Conservation (phyloP, 768 basidiomycete genomes). For the Cyclocybe cylindracea region DNA sequence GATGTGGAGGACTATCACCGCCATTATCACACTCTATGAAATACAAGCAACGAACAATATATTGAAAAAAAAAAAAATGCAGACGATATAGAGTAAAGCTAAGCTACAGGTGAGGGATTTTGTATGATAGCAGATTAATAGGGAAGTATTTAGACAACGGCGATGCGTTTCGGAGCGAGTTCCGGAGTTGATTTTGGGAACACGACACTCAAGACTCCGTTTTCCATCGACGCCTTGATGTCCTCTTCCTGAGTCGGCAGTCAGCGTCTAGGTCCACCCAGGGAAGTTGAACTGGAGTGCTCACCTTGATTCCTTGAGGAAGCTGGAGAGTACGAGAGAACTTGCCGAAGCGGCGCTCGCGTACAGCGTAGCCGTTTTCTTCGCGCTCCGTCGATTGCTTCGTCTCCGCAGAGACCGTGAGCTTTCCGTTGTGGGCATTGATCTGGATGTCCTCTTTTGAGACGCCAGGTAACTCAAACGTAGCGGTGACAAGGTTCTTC, state of each 20-base stretch:
- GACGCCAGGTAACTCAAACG: conserved; percentile 58
- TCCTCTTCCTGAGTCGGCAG: conserved; percentile 24
- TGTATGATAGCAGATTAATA: too few relatives aligned
- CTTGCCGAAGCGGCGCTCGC: conserved; percentile 47
- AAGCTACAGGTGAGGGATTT: too few relatives aligned
- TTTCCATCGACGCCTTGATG: conserved; percentile 42
- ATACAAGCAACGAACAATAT: too few relatives aligned
- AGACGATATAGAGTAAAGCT: too few relatives aligned
- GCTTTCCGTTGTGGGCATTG: conserved; percentile 47
- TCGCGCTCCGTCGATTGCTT: conserved; percentile 29
- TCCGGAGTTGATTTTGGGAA: conserved; percentile 48
- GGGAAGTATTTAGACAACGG: background rate
- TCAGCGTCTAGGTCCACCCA: conserved; percentile 8
- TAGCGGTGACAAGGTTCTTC: conserved; percentile 47
- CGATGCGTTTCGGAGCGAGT: conserved; percentile 27
- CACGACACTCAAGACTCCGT: conserved; percentile 47
- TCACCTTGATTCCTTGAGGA: conserved; percentile 51
- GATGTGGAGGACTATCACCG: too few relatives aligned
- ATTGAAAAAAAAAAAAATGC: too few relatives aligned
- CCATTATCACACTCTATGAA: too few relatives aligned
- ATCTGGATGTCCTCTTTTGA: conserved; percentile 49
- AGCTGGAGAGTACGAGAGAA: conserved; percentile 47
- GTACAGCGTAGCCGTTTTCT: conserved; percentile 35
- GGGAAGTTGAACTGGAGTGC: conserved; percentile 13
- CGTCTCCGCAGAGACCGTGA: conserved; percentile 51